Evolutionary conservation across 2,329 filamentous ascomycete species (phyloP).

Genomic region (Teratosphaeria zuluensis): DNA sequence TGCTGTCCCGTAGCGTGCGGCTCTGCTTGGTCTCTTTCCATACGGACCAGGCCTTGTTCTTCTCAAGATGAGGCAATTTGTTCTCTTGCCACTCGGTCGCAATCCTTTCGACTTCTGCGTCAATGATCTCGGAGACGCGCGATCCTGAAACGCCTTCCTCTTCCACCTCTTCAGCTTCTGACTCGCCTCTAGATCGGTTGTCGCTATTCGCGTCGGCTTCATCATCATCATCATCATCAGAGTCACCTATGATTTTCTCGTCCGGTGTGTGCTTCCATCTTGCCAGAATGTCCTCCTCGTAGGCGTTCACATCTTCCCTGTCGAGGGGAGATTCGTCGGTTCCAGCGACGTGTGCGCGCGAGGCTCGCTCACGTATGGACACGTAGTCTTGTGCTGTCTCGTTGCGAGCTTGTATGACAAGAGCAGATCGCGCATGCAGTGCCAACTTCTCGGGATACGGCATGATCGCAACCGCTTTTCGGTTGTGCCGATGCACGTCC

Average conservation of each 20-base stretch:
- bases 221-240: slow-evolving; percentile 19
- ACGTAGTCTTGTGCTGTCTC: slow-evolving; percentile 6
- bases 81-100: slow-evolving; percentile 48
- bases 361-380: slow-evolving; percentile 20
- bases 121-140: slow-evolving; percentile 44
- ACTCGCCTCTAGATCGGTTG: slow-evolving; percentile 18
- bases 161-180: slow-evolving; percentile 42
- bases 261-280: not conserved
- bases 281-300: not conserved
- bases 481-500: slow-evolving; percentile 11
- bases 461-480: slow-evolving; percentile 18
- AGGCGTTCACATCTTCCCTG: not conserved
- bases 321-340: not conserved
- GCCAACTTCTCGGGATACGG: slow-evolving; percentile 21
- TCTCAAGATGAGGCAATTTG: slow-evolving; percentile 47
- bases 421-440: slow-evolving; percentile 20
- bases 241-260: slow-evolving; percentile 6
- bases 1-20: slow-evolving; percentile 27
- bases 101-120: slow-evolving; percentile 43
- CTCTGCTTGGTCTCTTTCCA: slow-evolving; percentile 51
- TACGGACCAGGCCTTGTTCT: slow-evolving; percentile 48
- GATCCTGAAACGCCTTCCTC: slow-evolving; percentile 28
- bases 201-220: slow-evolving; percentile 6
- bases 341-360: slow-evolving; percentile 5
- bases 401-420: slow-evolving; percentile 16